phyloP scores from a whole-genome alignment of 2,329 filamentous ascomycete species.

The Talaromyces sp. region DNA sequence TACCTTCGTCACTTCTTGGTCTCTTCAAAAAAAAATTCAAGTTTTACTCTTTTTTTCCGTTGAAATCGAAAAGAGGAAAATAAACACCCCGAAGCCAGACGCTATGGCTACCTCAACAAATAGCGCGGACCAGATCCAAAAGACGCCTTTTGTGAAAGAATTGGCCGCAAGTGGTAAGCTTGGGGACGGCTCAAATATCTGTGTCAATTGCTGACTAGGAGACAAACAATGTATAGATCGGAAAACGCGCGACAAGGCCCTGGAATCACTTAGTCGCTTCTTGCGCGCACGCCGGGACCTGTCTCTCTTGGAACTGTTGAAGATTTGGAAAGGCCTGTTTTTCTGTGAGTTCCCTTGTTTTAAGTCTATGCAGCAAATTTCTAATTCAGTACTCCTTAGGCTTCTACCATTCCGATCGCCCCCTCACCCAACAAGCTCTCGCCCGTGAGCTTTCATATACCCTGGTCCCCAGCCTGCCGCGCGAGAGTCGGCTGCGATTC shows the following conservation, averaged over 20 bases:
- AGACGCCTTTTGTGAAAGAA: constrained; percentile 70
- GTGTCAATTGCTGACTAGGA: background rate
- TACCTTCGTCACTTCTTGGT: background rate
- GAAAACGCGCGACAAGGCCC: constrained; percentile 68
- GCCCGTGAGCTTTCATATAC: constrained; percentile 66
- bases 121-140: constrained; percentile 27
- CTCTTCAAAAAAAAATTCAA: background rate
- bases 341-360: constrained; percentile 53
- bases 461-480: constrained; percentile 58
- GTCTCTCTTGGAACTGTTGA: constrained; percentile 65
- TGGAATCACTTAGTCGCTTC: constrained; percentile 71
- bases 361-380: background rate
- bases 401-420: constrained; percentile 89
- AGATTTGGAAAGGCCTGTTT: constrained; percentile 93
- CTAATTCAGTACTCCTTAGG: constrained; percentile 36
- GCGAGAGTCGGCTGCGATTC: constrained; percentile 40
- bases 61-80: background rate
- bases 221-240: constrained; percentile 55
- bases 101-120: constrained; percentile 8
- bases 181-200: background rate
- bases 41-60: background rate
- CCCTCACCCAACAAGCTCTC: constrained; percentile 78
- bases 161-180: constrained; percentile 74
- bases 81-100: background rate
- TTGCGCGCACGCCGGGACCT: constrained; percentile 62